Evolutionary conservation across 2,329 filamentous ascomycete species (phyloP).

Genomic region (Ophiosphaerella korrae): DNA sequence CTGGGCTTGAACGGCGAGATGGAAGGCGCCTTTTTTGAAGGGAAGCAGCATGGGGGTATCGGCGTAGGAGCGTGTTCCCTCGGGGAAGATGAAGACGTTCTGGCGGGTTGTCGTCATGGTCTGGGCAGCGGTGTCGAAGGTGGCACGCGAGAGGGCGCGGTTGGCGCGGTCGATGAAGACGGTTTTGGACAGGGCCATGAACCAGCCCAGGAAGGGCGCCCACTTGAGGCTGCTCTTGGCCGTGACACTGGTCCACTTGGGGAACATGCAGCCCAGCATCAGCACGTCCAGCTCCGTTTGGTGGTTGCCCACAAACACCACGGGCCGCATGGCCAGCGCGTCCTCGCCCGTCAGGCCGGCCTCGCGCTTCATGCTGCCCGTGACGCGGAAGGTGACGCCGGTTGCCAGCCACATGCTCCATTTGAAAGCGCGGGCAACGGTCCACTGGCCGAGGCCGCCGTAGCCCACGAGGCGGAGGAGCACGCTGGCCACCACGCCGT

Average conservation of each 20-base stretch:
- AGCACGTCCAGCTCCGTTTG: constrained; percentile 95
- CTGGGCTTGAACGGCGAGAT: constrained; percentile 90
- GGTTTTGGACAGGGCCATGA: constrained; percentile 81
- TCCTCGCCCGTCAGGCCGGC: constrained; percentile 40
- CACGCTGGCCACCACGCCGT: constrained; percentile 77
- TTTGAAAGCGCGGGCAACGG: constrained; percentile 78
- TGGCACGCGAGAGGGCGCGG: constrained; percentile 77
- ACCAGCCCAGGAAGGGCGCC: constrained; percentile 89
- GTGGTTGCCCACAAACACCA: constrained; percentile 92
- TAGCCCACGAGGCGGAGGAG: constrained; percentile 72
- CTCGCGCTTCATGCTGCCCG: constrained; percentile 46
- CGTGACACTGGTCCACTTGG: constrained; percentile 88
- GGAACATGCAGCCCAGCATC: constrained; percentile 87
- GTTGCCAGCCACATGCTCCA: constrained; percentile 75
- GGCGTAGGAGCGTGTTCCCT: constrained; percentile 90
- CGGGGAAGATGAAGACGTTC: constrained; percentile 85
- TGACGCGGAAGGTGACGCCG: constrained; percentile 76
- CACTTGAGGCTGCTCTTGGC: constrained; percentile 84
- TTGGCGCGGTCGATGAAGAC: constrained; percentile 96
- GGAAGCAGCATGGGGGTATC: constrained; percentile 80
- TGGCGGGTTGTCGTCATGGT: constrained; percentile 72
- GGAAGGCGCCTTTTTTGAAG: constrained; percentile 99
- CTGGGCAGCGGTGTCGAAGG: constrained; percentile 80
- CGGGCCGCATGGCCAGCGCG: constrained; percentile 63
- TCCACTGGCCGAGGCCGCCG: constrained; percentile 83